Conservation (phyloP, 2,329 filamentous ascomycete species). For the Pseudogymnoascus sp. region DNA sequence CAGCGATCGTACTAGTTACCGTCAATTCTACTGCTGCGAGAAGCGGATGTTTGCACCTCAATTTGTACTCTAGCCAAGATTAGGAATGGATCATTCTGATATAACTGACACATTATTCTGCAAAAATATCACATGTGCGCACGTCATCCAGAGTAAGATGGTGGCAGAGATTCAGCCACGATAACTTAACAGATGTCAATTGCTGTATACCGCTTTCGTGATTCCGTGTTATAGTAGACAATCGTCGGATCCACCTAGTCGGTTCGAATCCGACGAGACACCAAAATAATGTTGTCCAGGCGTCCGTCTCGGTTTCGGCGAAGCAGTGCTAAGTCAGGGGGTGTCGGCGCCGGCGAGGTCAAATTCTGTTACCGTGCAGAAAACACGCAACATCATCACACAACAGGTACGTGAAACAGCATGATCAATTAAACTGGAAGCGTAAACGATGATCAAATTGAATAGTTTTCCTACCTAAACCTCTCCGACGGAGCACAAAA, state of each 20-base stretch:
- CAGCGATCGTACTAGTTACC: not conserved
- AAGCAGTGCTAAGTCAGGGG: too few relatives aligned
- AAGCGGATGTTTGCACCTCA: slow-evolving; percentile 1
- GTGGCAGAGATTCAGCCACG: not conserved
- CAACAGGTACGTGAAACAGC: too few relatives aligned
- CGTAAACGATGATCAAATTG: too few relatives aligned
- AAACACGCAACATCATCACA: too few relatives aligned
- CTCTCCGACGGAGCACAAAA: too few relatives aligned
- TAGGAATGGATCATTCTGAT: not conserved
- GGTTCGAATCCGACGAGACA: not conserved
- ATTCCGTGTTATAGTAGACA: not conserved
- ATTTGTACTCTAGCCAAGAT: slow-evolving; percentile 4
- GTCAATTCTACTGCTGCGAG: not conserved
- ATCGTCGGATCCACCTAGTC: not conserved
- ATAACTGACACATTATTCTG: not conserved
- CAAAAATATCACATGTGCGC: not conserved
- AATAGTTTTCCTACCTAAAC: too few relatives aligned
- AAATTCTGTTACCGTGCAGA: too few relatives aligned
- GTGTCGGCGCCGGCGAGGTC: too few relatives aligned
- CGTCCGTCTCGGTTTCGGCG: too few relatives aligned
- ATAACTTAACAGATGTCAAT: not conserved
- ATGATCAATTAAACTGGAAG: too few relatives aligned
- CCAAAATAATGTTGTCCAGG: too few relatives aligned
- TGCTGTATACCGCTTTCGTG: not conserved
- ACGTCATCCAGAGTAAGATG: not conserved